A percentile compares a stretch with the other conserved stretches of the same genome.
These are phyloP conservation scores for Discostella stelligera DNA, from an alignment of 352 stramenopile genomes.

Conservation along the genomic window DNA sequence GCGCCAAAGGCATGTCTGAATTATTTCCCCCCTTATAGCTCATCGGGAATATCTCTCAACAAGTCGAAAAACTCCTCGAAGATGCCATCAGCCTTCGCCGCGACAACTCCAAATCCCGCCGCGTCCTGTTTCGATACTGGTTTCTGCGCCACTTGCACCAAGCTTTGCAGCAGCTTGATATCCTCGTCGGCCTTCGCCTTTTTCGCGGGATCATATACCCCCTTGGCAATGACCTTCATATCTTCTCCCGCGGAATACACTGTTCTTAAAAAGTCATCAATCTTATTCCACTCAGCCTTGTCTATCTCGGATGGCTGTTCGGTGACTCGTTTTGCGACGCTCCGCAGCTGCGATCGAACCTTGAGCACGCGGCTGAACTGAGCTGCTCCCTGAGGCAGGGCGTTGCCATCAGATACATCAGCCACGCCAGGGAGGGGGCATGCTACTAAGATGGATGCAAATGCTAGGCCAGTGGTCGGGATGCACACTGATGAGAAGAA, in stretches of 20 bases:
- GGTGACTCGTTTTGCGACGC: conserved; percentile 53
- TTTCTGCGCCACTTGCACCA: conserved; percentile 62
- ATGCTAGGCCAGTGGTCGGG: conserved; percentile 7
- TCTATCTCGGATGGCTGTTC: conserved; percentile 56
- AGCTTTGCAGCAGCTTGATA: conserved; percentile 63
- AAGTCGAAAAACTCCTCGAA: conserved; percentile 73
- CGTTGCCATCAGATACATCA: conserved; percentile 64
- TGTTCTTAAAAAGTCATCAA: conserved; percentile 64
- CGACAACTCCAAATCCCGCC: conserved; percentile 46
- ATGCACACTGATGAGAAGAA: conserved; percentile 17
- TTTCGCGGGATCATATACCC: conserved; percentile 53
- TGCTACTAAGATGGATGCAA: conserved; percentile 1
- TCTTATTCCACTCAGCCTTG: conserved; percentile 73
- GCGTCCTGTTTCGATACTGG: conserved; percentile 56
- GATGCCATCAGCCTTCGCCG: conserved; percentile 49
- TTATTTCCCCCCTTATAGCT: conserved; percentile 43
- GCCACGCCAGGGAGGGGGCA: conserved; percentile 30
- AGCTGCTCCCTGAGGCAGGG: conserved; percentile 58
- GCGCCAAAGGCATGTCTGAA: neutral
- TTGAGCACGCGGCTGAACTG: conserved; percentile 70
- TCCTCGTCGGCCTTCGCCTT: conserved; percentile 55
- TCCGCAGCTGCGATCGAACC: conserved; percentile 48
- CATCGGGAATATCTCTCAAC: conserved; percentile 69
- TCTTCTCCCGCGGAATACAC: conserved; percentile 65
- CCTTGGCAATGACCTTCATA: conserved; percentile 66